Percentiles rank a stretch among this genome's conserved stretches.
These are phyloP conservation scores for Sophora flavescens DNA, from an alignment of 306 rosid species.

Conservation along the genomic window DNA sequence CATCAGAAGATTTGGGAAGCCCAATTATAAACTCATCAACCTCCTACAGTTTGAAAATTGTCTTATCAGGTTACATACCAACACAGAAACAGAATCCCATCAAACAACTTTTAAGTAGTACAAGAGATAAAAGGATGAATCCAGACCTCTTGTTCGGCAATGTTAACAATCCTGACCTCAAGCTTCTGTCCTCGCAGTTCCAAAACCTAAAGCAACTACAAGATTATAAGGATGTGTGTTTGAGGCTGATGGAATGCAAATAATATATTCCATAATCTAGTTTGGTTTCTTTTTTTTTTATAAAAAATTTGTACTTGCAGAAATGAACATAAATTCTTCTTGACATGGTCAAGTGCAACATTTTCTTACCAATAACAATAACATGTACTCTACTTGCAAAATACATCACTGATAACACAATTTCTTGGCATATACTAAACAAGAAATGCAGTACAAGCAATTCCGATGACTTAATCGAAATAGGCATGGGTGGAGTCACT, in stretches of 20 bases:
- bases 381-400: background rate
- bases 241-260: slow-evolving; percentile 12
- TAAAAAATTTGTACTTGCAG: background rate
- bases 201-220: slow-evolving; percentile 66
- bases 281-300: too few species aligned
- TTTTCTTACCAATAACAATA: slow-evolving; percentile 13
- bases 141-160: slow-evolving; percentile 72
- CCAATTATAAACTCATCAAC: slow-evolving; percentile 92
- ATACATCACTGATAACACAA: background rate
- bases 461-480: background rate
- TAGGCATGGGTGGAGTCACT: background rate
- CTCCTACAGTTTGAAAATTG: slow-evolving; percentile 61
- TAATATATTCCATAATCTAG: background rate
- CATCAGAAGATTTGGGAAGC: slow-evolving; percentile 81
- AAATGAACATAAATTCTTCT: background rate
- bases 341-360: slow-evolving; percentile 5
- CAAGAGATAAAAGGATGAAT: slow-evolving; percentile 1
- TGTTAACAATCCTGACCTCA: slow-evolving; percentile 70
- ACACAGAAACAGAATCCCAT: background rate
- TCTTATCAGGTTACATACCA: background rate
- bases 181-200: slow-evolving; percentile 89
- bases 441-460: slow-evolving; percentile 2
- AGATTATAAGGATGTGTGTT: slow-evolving; percentile 33
- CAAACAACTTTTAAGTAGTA: background rate
- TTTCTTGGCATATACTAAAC: background rate